Evolutionary conservation across 2,329 filamentous ascomycete species (phyloP).

Genomic region (Lojkania enalia): DNA sequence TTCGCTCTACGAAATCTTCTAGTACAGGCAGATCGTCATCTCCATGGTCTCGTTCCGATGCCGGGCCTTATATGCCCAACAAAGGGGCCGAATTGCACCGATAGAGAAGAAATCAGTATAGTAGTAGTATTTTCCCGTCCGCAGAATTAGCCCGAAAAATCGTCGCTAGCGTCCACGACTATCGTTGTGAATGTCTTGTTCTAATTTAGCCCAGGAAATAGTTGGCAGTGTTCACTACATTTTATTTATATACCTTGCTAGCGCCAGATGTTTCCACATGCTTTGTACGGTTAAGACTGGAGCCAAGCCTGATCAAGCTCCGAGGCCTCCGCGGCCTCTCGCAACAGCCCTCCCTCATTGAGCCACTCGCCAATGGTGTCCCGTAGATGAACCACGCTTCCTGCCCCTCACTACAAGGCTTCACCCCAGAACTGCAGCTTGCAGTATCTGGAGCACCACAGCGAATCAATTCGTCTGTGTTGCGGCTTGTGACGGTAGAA

Average conservation of each 20-base stretch:
- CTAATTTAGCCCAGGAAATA: too few species aligned
- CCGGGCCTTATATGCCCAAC: too few species aligned
- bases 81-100: too few species aligned
- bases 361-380: not conserved
- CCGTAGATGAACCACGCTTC: not conserved
- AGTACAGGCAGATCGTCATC: too few species aligned
- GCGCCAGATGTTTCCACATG: not conserved
- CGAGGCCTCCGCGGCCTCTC: not conserved
- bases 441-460: not conserved
- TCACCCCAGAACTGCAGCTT: not conserved
- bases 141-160: constrained; percentile 40
- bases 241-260: too few species aligned
- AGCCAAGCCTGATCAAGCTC: not conserved
- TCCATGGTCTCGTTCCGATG: too few species aligned
- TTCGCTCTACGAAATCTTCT: too few species aligned
- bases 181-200: not conserved
- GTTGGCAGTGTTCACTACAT: not conserved
- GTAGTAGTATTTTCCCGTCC: too few species aligned
- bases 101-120: too few species aligned
- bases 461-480: not conserved
- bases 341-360: not conserved
- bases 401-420: not conserved
- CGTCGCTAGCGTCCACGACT: not conserved
- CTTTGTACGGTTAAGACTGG: not conserved
- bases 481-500: not conserved